Evolutionary conservation across 1,284 basidiomycete genomes (phyloP).

Genomic region (Singerocomus inundabilis): DNA sequence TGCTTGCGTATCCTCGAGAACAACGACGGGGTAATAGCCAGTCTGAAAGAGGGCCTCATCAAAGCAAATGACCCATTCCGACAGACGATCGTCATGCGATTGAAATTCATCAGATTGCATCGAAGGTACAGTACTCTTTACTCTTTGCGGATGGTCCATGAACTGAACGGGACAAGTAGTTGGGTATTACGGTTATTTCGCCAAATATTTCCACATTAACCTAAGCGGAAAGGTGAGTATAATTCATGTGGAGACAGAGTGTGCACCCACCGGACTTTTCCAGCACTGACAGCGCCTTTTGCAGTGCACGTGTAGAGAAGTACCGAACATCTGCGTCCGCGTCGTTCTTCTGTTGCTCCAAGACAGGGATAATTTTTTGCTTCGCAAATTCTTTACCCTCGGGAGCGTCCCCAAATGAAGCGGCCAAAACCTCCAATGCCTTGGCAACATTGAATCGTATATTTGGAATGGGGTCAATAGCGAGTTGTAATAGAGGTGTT

Average conservation of each 20-base stretch:
- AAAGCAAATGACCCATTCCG: neutral
- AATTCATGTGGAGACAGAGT: neutral
- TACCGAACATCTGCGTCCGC: constrained; percentile 94
- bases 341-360: constrained; percentile 90
- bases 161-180: constrained; percentile 21
- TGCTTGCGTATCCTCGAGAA: too few species aligned
- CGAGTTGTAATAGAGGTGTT: constrained; percentile 81
- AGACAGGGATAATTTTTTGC: constrained; percentile 74
- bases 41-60: neutral
- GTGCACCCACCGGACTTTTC: constrained; percentile 29
- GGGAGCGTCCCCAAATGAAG: constrained; percentile 60
- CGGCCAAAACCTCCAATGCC: constrained; percentile 84
- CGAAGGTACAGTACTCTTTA: constrained; percentile 36
- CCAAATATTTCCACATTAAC: constrained; percentile 23
- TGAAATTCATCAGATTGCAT: constrained; percentile 29
- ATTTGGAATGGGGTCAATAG: constrained; percentile 94
- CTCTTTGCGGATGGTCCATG: constrained; percentile 22
- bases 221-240: constrained; percentile 11
- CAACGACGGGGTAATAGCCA: too few species aligned
- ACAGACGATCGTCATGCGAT: constrained; percentile 9
- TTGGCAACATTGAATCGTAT: constrained; percentile 99
- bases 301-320: constrained; percentile 71
- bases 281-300: constrained; percentile 45
- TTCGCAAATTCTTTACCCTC: constrained; percentile 78
- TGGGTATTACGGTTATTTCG: constrained; percentile 32